These are phyloP conservation scores for Trichoderma sp. DNA, from an alignment of 2,329 filamentous ascomycete genomes.

Conservation along the genomic window DNA sequence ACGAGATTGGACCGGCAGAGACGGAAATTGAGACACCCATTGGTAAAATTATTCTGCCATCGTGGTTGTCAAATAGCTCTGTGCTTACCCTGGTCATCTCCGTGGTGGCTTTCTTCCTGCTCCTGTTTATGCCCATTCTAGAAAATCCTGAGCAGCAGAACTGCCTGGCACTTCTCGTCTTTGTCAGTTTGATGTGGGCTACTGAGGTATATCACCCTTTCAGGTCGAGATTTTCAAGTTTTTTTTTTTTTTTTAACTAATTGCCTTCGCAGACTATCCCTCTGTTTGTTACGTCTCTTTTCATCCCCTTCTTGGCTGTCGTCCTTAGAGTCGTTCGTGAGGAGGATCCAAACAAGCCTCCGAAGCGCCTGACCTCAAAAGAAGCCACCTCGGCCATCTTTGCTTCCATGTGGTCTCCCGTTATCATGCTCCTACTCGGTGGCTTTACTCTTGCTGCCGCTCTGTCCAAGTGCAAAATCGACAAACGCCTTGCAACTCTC, in stretches of 20 bases:
- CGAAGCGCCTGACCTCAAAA: constrained; percentile 71
- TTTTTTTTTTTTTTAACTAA: not conserved
- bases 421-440: constrained; percentile 95
- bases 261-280: constrained; percentile 70
- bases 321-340: constrained; percentile 78
- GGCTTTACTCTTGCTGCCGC: constrained; percentile 96
- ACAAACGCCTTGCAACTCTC: constrained; percentile 94
- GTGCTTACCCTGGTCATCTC: constrained; percentile 73
- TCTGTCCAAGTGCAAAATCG: constrained; percentile 94
- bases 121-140: constrained; percentile 80
- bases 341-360: constrained; percentile 56
- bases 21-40: constrained; percentile 77
- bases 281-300: constrained; percentile 89
- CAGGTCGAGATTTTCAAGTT: not conserved
- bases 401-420: constrained; percentile 96
- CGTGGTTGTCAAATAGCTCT: constrained; percentile 79
- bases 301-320: constrained; percentile 91
- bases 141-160: constrained; percentile 88
- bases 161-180: constrained; percentile 87
- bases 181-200: constrained; percentile 93
- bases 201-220: constrained; percentile 66
- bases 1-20: constrained; percentile 56
- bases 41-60: constrained; percentile 70
- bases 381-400: constrained; percentile 82
- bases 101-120: constrained; percentile 66